Conservation (phyloP, 305 asterid genomes). For the Euphrasia arctica region DNA sequence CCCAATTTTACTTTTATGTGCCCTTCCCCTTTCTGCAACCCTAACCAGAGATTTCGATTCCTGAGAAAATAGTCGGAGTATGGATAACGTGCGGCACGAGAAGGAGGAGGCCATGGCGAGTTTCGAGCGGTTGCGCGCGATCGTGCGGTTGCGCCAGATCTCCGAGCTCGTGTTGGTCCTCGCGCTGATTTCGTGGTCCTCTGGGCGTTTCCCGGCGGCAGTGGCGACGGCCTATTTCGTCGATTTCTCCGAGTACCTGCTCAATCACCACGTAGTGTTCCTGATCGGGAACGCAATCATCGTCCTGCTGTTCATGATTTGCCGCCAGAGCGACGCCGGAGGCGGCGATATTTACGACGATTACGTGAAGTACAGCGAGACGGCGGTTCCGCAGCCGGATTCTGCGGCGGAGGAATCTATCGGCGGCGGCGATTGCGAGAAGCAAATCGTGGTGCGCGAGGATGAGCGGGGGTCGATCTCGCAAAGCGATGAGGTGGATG, state of each 20-base stretch:
- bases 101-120: not conserved
- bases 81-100: not conserved
- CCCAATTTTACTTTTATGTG: not conserved
- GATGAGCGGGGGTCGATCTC: conserved; percentile 22
- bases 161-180: not conserved
- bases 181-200: not conserved
- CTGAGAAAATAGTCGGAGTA: too few species aligned
- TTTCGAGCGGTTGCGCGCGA: not conserved
- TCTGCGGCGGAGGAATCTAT: not conserved
- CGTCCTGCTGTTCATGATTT: not conserved
- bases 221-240: not conserved
- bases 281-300: conserved; percentile 1
- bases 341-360: not conserved
- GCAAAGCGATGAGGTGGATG: conserved; percentile 39
- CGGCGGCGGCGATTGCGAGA: not conserved
- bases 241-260: not conserved
- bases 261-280: conserved; percentile 1
- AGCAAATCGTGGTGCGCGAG: conserved; percentile 22
- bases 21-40: not conserved
- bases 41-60: not conserved
- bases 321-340: not conserved
- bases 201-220: not conserved
- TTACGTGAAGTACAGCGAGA: not conserved
- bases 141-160: not conserved
- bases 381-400: not conserved